Evolutionary conservation across 305 asterid genomes (phyloP), one percentile per base, ranked within the genome.

Genomic region (Lippia alba): DNA sequence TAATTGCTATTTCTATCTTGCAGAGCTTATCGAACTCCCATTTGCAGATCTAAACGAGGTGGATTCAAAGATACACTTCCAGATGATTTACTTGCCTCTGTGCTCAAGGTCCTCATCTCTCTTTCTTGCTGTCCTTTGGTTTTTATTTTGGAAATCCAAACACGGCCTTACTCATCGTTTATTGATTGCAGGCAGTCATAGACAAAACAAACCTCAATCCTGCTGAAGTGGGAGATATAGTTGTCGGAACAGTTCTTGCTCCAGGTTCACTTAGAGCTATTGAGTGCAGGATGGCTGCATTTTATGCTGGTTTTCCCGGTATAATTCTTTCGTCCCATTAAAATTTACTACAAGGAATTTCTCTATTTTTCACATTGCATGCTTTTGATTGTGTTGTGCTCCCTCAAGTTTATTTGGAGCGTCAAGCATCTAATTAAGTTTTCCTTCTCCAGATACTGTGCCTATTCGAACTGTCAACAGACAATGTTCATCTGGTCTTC

Each of bases 401-500:
- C 45, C 5, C 45, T 39, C 45, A 9, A 39, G 10, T 39, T 39
- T 39, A 6, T 39, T 39, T 39, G 9, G 45, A 6, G 2, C 4
- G 2, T 39, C 45, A 39, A 39, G 10, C 45, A 39, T 39, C 45
- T 39, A 5, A 39, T 39, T 1, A 3, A 39, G 5, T 0, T 24
- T 24, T 36, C 41, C 5, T 36, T 64, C 12, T 66, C 36, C 86
- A 93, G 98, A 91, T 41, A 68, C 79, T 59, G 98, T 93, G 44
- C 97, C 98, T 18, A 39, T 93, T 64, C 84, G 96, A 87, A 93
- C 97, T 4, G 98, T 91, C 77, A 93, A 93, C 74, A 71, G 98
- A 66, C 97, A 93, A 79, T 91, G 98, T 76, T 93, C 97, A 17
- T 93, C 97, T 74, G 97, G 98, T 71, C 94, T 93, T 64, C 98